These are phyloP conservation scores for Plasmodium cynomolgi DNA, from an alignment of 169 alveolate genomes.

Conservation along the genomic window DNA sequence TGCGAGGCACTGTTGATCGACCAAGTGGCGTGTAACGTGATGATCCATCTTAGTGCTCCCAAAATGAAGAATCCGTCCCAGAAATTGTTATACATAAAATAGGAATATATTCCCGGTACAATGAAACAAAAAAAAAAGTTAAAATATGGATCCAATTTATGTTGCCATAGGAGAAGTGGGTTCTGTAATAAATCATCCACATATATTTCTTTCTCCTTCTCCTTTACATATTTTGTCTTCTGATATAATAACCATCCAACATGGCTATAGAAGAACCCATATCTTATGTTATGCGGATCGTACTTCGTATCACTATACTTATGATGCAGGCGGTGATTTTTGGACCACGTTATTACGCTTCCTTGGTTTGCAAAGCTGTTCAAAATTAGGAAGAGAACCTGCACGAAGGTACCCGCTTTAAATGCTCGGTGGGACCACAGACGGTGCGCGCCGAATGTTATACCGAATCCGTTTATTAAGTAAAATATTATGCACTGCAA, in stretches of 20 bases:
- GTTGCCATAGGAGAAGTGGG: slow-evolving; percentile 74
- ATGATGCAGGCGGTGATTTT: slow-evolving; percentile 89
- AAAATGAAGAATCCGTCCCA: slow-evolving; percentile 84
- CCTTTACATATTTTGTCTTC: slow-evolving; percentile 76
- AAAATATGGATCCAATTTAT: slow-evolving; percentile 86
- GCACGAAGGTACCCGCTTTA: slow-evolving; percentile 83
- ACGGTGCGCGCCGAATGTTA: slow-evolving; percentile 91
- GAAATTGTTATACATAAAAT: slow-evolving; percentile 80
- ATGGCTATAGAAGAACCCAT: slow-evolving; percentile 89
- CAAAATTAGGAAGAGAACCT: slow-evolving; percentile 81
- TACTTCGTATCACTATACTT: slow-evolving; percentile 85
- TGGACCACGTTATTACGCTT: slow-evolving; percentile 88
- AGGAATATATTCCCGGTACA: slow-evolving; percentile 83
- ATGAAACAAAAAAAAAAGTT: slow-evolving; percentile 85
- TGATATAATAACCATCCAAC: slow-evolving; percentile 89
- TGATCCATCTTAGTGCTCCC: slow-evolving; percentile 85
- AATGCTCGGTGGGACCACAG: slow-evolving; percentile 90
- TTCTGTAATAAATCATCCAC: slow-evolving; percentile 78
- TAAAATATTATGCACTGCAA: slow-evolving; percentile 76
- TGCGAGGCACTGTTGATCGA: slow-evolving; percentile 88
- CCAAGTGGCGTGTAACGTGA: slow-evolving; percentile 88
- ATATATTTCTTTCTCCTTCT: slow-evolving; percentile 78
- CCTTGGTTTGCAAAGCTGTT: slow-evolving; percentile 89
- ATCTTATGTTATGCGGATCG: slow-evolving; percentile 88
- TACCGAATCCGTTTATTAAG: slow-evolving; percentile 87